A percentile compares a stretch with the other conserved stretches of the same genome.
These are phyloP conservation scores for Aspergillus ruber DNA, from an alignment of 2,329 filamentous ascomycete species.

Conservation along the genomic window DNA sequence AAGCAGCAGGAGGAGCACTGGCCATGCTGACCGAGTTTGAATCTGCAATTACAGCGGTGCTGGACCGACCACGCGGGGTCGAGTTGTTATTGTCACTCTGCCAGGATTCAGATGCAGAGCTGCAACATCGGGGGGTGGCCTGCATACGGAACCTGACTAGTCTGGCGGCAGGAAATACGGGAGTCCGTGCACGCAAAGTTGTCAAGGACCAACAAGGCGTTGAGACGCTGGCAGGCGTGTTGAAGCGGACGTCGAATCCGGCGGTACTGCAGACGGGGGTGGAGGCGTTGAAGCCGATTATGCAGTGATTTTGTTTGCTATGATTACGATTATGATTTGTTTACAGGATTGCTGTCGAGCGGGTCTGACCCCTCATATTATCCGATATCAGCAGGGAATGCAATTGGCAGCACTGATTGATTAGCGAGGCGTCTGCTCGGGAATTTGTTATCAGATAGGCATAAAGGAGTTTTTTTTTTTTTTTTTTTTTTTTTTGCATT, in stretches of 20 bases:
- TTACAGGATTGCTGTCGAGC: too few relatives aligned
- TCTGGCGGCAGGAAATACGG: slow-evolving; percentile 57
- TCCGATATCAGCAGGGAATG: too few relatives aligned
- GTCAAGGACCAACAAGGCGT: slow-evolving; percentile 59
- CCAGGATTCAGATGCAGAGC: slow-evolving; percentile 54
- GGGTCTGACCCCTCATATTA: too few relatives aligned
- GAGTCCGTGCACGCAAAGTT: slow-evolving; percentile 53
- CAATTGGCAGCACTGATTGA: too few relatives aligned
- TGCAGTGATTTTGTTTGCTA: not conserved
- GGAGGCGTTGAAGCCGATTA: slow-evolving; percentile 60
- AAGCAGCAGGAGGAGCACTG: slow-evolving; percentile 80
- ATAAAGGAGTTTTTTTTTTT: too few relatives aligned
- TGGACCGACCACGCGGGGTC: slow-evolving; percentile 66
- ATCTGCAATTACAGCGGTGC: slow-evolving; percentile 62
- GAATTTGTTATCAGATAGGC: too few relatives aligned
- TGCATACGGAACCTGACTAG: slow-evolving; percentile 66
- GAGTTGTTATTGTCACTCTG: slow-evolving; percentile 76
- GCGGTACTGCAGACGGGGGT: slow-evolving; percentile 67
- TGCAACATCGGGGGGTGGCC: slow-evolving; percentile 63
- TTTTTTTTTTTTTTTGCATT: too few relatives aligned
- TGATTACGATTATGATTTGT: too few relatives aligned
- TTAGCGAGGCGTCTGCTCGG: too few relatives aligned
- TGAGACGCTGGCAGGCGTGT: slow-evolving; percentile 61
- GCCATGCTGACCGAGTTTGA: slow-evolving; percentile 78
- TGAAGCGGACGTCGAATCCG: slow-evolving; percentile 61